Percentiles rank a stretch among this genome's conserved stretches.
Conservation (phyloP, 345 rosid species). For the Crucihimalaya himalaica region DNA sequence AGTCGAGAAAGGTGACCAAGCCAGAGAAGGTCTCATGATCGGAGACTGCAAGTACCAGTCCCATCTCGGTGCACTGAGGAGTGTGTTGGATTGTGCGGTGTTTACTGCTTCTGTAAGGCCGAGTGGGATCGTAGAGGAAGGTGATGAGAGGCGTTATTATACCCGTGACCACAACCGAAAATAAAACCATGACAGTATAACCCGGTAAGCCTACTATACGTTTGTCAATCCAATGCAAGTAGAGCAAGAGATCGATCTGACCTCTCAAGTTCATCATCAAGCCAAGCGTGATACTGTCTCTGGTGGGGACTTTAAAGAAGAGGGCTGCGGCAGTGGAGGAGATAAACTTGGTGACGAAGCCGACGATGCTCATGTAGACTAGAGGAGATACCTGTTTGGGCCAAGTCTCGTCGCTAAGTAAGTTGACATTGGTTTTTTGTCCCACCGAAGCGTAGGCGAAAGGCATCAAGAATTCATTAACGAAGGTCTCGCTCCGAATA, state of each 20-base stretch:
- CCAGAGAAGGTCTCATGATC: constrained; percentile 47
- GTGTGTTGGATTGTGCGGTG: constrained; percentile 79
- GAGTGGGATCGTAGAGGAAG: constrained; percentile 68
- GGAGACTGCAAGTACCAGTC: constrained; percentile 53
- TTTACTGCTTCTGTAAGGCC: constrained; percentile 66
- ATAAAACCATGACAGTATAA: constrained; percentile 53
- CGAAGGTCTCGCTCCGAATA: constrained; percentile 55
- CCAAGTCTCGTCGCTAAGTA: constrained; percentile 48
- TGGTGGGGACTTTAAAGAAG: constrained; percentile 43
- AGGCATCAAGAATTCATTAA: constrained; percentile 63
- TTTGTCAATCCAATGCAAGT: constrained; percentile 69
- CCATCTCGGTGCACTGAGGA: constrained; percentile 45
- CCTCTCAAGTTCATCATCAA: constrained; percentile 72
- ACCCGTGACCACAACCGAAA: constrained; percentile 39
- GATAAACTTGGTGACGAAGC: constrained; percentile 47
- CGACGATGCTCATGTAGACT: constrained; percentile 41
- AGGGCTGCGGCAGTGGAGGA: constrained; percentile 38
- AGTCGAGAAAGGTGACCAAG: constrained; percentile 57
- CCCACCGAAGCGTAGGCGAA: constrained; percentile 60
- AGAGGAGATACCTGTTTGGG: constrained; percentile 45
- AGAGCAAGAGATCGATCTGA: constrained; percentile 55
- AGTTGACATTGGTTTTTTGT: constrained; percentile 47
- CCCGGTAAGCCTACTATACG: constrained; percentile 37
- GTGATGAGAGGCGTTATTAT: constrained; percentile 50
- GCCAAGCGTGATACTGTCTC: constrained; percentile 59